Evolutionary conservation across 2,329 filamentous ascomycete species (phyloP), one percentile per base, ranked within the genome.

Genomic region (Talaromyces sp.): DNA sequence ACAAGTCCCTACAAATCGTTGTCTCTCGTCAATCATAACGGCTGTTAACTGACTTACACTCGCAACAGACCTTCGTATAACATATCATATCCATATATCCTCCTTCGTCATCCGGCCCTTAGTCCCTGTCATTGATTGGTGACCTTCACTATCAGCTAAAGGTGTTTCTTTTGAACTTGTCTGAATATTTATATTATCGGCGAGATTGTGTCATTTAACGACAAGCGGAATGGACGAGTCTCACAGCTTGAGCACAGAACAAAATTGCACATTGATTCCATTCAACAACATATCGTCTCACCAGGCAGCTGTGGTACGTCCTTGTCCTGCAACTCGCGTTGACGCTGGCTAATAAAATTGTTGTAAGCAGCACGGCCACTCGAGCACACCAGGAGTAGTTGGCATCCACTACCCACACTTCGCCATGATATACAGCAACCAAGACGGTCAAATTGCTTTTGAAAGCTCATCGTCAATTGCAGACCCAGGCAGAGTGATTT

Each of bases 381-480:
- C 69, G 41, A 68, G 70, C 13, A 68, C 68, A 62, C 52, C 69
- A 16, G 60, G 64, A 22, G 66, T 66, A 13, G 19, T 31, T 22
- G 41, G 50, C 8, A 7, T 74, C 11, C 71, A 73, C 27, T 75
- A 75, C 39, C 70, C 72, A 6, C 76, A 78, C 60, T 78, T 74
- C 57, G 75, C 75, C n/a, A 68, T 78, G 63, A 70, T 78, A 43
- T 78, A 75, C 60, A 70, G 77, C 35, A 75, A 78, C 58, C 70
- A 72, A 16, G 71, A 75, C 60, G 76, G 76, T 2, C 70, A 76
- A 37, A 68, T 75, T 41, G 71, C 72, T 24, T 63, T 75, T 3
- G 70, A 75, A 62, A 71, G 69, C 14, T 78, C 76, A 0, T 68
- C 73, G 10, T 77, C 76, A 10, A 71, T 77, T 57, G 67, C 71